Base-by-base conservation (phyloP, 257 asterid species). In the Gentiana dahurica region DNA sequence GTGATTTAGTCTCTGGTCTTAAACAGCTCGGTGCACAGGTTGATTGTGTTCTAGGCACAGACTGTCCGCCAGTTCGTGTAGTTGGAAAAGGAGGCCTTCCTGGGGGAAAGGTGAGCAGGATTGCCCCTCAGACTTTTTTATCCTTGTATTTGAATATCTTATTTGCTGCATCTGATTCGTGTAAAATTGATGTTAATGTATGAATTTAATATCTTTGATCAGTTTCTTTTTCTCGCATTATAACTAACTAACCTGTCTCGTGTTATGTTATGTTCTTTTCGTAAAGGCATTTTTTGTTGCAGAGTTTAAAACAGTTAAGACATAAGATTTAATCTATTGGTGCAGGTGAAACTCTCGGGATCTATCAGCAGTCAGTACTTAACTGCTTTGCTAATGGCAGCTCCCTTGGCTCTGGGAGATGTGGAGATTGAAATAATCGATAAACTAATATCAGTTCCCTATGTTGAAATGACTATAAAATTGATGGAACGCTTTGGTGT, bases 401-500 rank as follows among this genome's bases (percentile, higher is more conserved):
- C 97, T 65, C 95, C 97, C 33, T 71, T 85, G 48, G 94, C 97
- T 67, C 56, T 81, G 36, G 95, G 95, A 68, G 86, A 86, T 36
- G 94, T 89, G 32, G 95, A 84, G 78, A 86, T 89, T 67, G 97
- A 84, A 76, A 89, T 89, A 39, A 62, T 86, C 4, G 97, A 89
- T 79, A 90, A 90, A 66, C 73, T 90, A 57, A 90, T 90, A 62
- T 90, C 96, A 5, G 93, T 90, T 50, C 96, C 97, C 34, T 90
- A 86, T 54, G 96, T 90, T 63, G 97, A 90, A 59, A 90, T 90
- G 97, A 90, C 97, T 33, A 79, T 90, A 60, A 86, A 90, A 70
- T 80, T 86, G 82, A 90, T 90, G 97, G 95, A 86, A 64, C 84
- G 94, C 13, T 90, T 84, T 75, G 96, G 97, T 35, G 95, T 90